phyloP scores from a whole-genome alignment of 495 filamentous ascomycete species.

The Penicillium atrosanguineum region DNA sequence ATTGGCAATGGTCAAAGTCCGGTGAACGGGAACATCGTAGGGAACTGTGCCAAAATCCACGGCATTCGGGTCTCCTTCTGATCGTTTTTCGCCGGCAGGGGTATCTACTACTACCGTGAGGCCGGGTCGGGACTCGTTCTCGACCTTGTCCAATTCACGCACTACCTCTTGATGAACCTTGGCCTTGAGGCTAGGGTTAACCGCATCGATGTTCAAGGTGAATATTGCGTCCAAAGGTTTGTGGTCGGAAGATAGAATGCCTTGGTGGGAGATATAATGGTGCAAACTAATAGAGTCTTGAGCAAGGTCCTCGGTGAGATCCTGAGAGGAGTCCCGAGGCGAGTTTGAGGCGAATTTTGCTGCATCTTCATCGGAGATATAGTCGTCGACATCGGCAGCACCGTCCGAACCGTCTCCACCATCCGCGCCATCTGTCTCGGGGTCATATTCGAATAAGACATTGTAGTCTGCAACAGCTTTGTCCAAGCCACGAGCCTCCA shows the following conservation, averaged over 20 bases:
- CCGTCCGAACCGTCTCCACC: slow-evolving; percentile 27
- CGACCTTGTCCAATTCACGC: slow-evolving; percentile 80
- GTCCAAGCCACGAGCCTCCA: slow-evolving; percentile 76
- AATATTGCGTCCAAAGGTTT: slow-evolving; percentile 86
- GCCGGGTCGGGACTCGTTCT: slow-evolving; percentile 85
- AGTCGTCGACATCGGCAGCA: slow-evolving; percentile 57
- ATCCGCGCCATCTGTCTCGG: slow-evolving; percentile 63
- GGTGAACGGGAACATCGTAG: slow-evolving; percentile 61
- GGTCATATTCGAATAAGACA: slow-evolving; percentile 88
- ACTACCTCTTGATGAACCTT: slow-evolving; percentile 85
- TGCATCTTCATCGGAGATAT: slow-evolving; percentile 42
- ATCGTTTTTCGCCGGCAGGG: slow-evolving; percentile 30
- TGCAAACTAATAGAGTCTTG: slow-evolving; percentile 61
- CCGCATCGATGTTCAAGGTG: slow-evolving; percentile 76
- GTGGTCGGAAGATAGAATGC: slow-evolving; percentile 89
- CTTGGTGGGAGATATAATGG: slow-evolving; percentile 83
- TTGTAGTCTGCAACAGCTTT: slow-evolving; percentile 74
- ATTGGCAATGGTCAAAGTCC: slow-evolving; percentile 81
- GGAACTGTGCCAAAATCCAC: slow-evolving; percentile 75
- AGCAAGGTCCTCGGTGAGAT: slow-evolving; percentile 16
- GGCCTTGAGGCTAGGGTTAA: slow-evolving; percentile 76
- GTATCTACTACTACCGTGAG: slow-evolving; percentile 82
- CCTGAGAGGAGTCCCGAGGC: slow-evolving; percentile 17
- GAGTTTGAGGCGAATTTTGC: slow-evolving; percentile 15
- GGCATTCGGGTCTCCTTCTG: slow-evolving; percentile 47